Evolutionary conservation across 2,329 filamentous ascomycete genomes (phyloP).

Genomic region (Lachnellula occidentalis): DNA sequence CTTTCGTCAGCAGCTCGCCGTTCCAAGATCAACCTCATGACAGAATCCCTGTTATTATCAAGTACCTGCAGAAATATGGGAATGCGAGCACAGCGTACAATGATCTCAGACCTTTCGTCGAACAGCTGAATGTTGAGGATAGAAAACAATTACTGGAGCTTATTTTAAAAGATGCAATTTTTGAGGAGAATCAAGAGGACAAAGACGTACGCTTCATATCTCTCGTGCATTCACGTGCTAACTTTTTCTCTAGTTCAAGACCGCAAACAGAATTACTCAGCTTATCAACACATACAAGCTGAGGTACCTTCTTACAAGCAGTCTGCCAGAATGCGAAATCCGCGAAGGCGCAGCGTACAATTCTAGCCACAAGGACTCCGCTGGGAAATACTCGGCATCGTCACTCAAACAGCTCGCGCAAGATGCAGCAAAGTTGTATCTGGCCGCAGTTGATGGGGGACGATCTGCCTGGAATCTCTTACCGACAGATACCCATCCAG

Average conservation of each 20-base stretch:
- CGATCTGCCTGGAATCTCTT: constrained; percentile 24
- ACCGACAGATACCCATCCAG: constrained; percentile 31
- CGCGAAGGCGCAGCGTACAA: constrained; percentile 6
- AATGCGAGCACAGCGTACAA: constrained; percentile 27
- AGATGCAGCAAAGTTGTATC: constrained; percentile 19
- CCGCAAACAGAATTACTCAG: constrained; percentile 19
- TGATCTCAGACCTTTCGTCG: constrained; percentile 27
- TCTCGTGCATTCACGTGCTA: neutral
- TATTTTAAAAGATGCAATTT: constrained; percentile 7
- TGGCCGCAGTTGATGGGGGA: constrained; percentile 21
- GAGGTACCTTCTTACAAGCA: constrained; percentile 23
- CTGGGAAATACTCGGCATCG: constrained; percentile 13
- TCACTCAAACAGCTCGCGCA: constrained; percentile 21
- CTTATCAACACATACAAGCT: constrained; percentile 27
- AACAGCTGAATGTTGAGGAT: constrained; percentile 16
- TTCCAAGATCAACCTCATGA: constrained; percentile 6
- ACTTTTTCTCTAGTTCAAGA: constrained; percentile 16
- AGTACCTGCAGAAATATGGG: constrained; percentile 28
- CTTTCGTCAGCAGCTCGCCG: constrained; percentile 15
- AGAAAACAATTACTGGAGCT: constrained; percentile 13
- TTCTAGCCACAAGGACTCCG: neutral
- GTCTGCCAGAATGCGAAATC: constrained; percentile 22
- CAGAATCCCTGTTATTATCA: constrained; percentile 17
- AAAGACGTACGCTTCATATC: constrained; percentile 1
- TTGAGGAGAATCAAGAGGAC: constrained; percentile 1